Conservation (phyloP, 352 stramenopile genomes). For the Phytophthora fragariae region DNA sequence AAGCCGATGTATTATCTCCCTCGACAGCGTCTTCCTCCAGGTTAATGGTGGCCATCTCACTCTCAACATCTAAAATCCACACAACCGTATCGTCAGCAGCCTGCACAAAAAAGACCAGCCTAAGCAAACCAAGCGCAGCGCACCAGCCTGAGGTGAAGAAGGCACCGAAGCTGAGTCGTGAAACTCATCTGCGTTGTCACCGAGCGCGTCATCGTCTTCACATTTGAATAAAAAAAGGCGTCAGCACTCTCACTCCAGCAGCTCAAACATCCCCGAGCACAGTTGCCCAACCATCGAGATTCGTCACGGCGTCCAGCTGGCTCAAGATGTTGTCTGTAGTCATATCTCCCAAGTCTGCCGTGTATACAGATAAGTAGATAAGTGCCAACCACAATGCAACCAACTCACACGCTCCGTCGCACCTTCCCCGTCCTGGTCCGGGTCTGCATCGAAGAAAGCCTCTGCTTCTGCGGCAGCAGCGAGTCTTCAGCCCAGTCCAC, state of each 20-base stretch:
- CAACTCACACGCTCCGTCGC: neutral
- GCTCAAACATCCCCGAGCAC: neutral
- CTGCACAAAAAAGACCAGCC: neutral
- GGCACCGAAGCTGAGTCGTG: slow-evolving; percentile 24
- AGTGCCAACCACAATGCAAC: neutral
- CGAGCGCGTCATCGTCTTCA: slow-evolving; percentile 23
- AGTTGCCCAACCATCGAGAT: slow-evolving; percentile 30
- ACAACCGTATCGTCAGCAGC: neutral
- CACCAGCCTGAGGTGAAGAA: slow-evolving; percentile 19
- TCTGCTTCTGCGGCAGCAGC: slow-evolving; percentile 29
- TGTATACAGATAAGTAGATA: no score
- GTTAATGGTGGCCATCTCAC: neutral
- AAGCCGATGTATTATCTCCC: neutral
- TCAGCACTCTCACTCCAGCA: neutral
- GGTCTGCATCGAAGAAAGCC: slow-evolving; percentile 35
- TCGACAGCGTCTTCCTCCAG: neutral
- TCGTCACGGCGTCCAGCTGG: slow-evolving; percentile 45
- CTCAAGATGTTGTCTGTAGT: slow-evolving; percentile 46
- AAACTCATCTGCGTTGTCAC: slow-evolving; percentile 28
- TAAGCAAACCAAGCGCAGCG: neutral
- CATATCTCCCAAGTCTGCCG: slow-evolving; percentile 16
- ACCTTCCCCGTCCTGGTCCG: slow-evolving; percentile 24
- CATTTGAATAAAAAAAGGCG: neutral
- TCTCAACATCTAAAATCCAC: slow-evolving; percentile 3
- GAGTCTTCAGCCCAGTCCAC: neutral